Base-by-base conservation (phyloP, 192 early-diverging fungal species). In the Coemansia sp. region DNA sequence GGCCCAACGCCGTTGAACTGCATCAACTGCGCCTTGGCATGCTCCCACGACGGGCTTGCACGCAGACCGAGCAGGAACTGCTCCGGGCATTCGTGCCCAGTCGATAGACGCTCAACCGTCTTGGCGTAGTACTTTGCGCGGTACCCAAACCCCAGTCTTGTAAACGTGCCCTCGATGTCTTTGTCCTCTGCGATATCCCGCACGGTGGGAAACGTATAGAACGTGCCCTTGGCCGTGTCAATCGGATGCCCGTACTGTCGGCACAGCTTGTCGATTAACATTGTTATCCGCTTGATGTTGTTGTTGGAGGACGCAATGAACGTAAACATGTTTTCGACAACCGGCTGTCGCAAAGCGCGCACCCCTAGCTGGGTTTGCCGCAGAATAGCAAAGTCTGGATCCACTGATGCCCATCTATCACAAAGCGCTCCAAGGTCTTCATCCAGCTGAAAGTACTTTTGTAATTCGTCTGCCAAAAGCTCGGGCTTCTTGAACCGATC, bases 301-400 rank as follows among this genome's bases (percentile, higher is more conserved):
- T 99, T 99, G 79, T 96, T 96, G 33, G 86, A 85, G 4, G 91
- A 91, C 72, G 95, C 97, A 11, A 99, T 96, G 63, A 99, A 99
- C 20, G 87, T 86, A 49, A 99, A 76, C 49, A 95, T 60, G 63
- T 88, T 94, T 75, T 99, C 97, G 19, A 87, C 82, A 10, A 94
- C 92, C 25, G 93, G 90, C 63, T 97, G 95, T 52, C 89, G 74
- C 23, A 96, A 61, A 3, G 91, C 86, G 35, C 94, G 84, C 23
- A 96, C 83, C 6, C 94, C 94, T 2, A 20, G 32, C 66, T 79
- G 68, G 85, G 86, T 17, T 53, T 49, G 0, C 2, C 64, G 46
- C 22, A 71, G 29, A 2, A 70, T 71, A 22, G 76, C 69, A 61
- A 98, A 95, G 38, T 92, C 86, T 1, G 72, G 65, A 60, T 96